Conservation (phyloP, 768 basidiomycete species). For the Mycena sanguinolenta region DNA sequence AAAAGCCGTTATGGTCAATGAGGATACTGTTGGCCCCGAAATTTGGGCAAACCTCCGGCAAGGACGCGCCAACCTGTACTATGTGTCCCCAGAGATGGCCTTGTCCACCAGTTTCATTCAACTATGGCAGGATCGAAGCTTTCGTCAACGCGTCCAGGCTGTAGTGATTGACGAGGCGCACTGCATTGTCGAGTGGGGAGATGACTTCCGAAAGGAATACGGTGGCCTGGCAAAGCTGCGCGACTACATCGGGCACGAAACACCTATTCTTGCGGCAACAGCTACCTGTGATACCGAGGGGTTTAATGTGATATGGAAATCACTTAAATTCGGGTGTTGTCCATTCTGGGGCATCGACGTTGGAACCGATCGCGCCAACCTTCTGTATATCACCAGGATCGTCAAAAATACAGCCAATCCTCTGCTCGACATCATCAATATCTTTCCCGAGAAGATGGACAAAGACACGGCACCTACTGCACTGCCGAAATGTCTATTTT, state of each 20-base stretch:
- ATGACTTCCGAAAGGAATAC: conserved; percentile 13
- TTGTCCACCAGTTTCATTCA: conserved; percentile 14
- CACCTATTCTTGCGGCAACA: conserved; percentile 11
- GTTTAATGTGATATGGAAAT: conserved; percentile 26
- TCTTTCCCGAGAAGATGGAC: conserved; percentile 35
- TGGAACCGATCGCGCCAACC: conserved; percentile 35
- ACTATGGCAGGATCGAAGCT: too few species aligned
- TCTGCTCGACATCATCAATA: conserved; percentile 34
- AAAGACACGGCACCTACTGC: conserved; percentile 20
- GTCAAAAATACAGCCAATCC: conserved; percentile 26
- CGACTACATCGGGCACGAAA: too few species aligned
- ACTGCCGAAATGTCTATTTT: conserved; percentile 39
- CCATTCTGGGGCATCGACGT: too few species aligned
- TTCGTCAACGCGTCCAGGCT: too few species aligned
- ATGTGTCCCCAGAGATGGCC: conserved; percentile 19
- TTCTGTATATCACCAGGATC: conserved; percentile 26
- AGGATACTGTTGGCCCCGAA: too few species aligned
- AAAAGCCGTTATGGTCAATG: too few species aligned
- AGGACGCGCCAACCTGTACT: conserved; percentile 15
- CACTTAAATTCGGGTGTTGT: conserved; percentile 31
- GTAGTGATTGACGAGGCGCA: conserved; percentile 16
- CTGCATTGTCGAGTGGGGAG: conserved; percentile 14
- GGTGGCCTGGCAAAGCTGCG: conserved; percentile 11
- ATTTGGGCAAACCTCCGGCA: conserved; percentile 10
- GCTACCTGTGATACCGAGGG: conserved; percentile 16